A percentile compares a stretch with the other conserved stretches of the same genome.
phyloP scores from a whole-genome alignment of 352 stramenopile genomes.

The Phytophthora lateralis region DNA sequence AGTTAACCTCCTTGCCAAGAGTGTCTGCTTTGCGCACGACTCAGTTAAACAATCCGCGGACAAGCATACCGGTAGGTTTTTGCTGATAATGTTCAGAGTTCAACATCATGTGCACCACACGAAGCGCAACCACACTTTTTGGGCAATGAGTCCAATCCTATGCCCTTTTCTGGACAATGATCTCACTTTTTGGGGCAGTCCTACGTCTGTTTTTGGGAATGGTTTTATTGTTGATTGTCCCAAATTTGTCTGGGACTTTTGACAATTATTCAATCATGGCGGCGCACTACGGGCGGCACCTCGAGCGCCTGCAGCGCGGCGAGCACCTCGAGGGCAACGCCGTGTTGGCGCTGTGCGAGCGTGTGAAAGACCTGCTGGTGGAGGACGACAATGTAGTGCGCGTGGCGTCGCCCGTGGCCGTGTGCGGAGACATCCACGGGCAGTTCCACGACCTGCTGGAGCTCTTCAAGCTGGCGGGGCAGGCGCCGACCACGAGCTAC shows the following conservation, averaged over 20 bases:
- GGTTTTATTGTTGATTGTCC: too few species aligned
- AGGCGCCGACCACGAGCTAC: constrained; percentile 85
- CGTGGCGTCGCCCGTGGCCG: constrained; percentile 77
- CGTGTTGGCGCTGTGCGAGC: constrained; percentile 66
- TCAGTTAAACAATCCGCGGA: too few species aligned
- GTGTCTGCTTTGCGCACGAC: too few species aligned
- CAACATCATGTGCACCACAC: too few species aligned
- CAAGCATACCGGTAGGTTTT: too few species aligned
- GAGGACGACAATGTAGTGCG: constrained; percentile 86
- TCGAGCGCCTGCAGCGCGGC: constrained; percentile 67
- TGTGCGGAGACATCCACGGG: constrained; percentile 96
- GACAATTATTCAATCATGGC: constrained; percentile 19
- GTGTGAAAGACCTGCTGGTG: constrained; percentile 84
- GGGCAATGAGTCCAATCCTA: too few species aligned
- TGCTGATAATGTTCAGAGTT: too few species aligned
- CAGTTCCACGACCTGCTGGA: constrained; percentile 97
- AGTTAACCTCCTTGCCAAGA: too few species aligned
- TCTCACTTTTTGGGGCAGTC: too few species aligned
- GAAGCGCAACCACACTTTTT: too few species aligned
- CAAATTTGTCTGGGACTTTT: neutral
- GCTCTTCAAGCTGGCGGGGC: constrained; percentile 91
- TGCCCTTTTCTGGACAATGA: too few species aligned
- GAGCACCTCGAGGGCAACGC: constrained; percentile 58
- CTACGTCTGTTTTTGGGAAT: too few species aligned
- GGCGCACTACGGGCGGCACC: constrained; percentile 44